A percentile compares a stretch with the other conserved stretches of the same genome.
These are phyloP conservation scores for Fraxinus baroniana DNA, from an alignment of 305 asterid genomes.

Conservation along the genomic window DNA sequence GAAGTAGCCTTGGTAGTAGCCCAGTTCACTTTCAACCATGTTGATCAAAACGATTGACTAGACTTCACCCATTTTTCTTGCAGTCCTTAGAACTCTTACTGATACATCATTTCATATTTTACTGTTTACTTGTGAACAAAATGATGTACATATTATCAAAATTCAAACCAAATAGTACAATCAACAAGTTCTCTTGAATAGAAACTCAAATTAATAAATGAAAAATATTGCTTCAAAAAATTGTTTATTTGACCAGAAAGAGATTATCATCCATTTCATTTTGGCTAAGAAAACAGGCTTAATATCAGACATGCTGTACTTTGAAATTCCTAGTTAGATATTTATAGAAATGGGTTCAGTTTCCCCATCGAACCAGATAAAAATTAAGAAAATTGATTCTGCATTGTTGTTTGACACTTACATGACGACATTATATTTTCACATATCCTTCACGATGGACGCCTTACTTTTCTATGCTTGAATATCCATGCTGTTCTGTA, in stretches of 20 bases:
- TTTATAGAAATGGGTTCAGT: not conserved
- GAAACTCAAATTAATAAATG: not conserved
- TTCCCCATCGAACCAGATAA: not conserved
- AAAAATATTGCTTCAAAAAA: not conserved
- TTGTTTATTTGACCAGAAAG: constrained; percentile 1
- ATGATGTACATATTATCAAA: not conserved
- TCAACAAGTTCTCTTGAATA: not conserved
- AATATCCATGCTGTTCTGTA: not conserved
- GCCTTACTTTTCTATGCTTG: not conserved
- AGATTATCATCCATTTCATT: not conserved
- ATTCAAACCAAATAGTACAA: not conserved
- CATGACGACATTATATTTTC: not conserved
- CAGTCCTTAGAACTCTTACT: not conserved
- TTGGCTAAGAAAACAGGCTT: not conserved
- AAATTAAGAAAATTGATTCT: not conserved
- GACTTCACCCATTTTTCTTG: not conserved
- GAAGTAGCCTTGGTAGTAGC: not conserved
- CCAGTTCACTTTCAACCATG: not conserved
- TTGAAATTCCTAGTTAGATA: not conserved
- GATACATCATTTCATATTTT: constrained; percentile 4
- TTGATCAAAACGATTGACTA: not conserved
- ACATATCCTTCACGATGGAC: not conserved
- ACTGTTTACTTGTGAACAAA: not conserved
- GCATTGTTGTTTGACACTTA: not conserved
- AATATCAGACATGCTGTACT: not conserved